Evolutionary conservation across 805 yeast species (phyloP).

Genomic region (Teunomyces panamensis): DNA sequence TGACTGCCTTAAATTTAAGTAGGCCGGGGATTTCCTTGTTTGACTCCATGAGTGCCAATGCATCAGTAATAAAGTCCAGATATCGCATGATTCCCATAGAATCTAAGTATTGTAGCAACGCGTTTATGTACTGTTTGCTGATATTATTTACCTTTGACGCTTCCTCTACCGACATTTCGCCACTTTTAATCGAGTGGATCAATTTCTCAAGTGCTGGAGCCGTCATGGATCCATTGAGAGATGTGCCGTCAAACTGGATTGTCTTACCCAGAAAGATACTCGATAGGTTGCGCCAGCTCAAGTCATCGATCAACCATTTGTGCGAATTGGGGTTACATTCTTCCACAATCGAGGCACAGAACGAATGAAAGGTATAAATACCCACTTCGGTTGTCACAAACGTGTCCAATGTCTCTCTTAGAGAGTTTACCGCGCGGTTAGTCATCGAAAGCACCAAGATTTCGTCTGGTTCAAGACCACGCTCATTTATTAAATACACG

Average conservation of each 20-base stretch:
- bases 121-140: conserved; percentile 24
- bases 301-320: conserved; percentile 48
- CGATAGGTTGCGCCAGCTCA: conserved; percentile 45
- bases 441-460: conserved; percentile 66
- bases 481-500: conserved; percentile 40
- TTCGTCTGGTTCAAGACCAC: conserved; percentile 46
- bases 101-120: conserved; percentile 27
- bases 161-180: conserved; percentile 15
- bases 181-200: conserved; percentile 21
- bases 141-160: conserved; percentile 24
- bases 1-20: conserved; percentile 31
- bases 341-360: conserved; percentile 50
- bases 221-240: conserved; percentile 21
- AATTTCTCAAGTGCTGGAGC: conserved; percentile 22
- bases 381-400: conserved; percentile 34
- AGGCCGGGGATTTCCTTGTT: conserved; percentile 19
- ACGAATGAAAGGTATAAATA: conserved; percentile 62
- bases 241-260: conserved; percentile 23
- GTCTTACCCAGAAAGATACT: conserved; percentile 34
- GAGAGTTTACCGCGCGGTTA: conserved; percentile 59
- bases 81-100: conserved; percentile 33
- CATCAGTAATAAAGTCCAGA: conserved; percentile 33
- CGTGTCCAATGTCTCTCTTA: conserved; percentile 28
- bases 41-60: conserved; percentile 23
- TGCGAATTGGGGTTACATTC: conserved; percentile 24